Evolutionary conservation across 2,329 filamentous ascomycete species (phyloP), one percentile per base, ranked within the genome.

Genomic region (Aspergillus sergii): DNA sequence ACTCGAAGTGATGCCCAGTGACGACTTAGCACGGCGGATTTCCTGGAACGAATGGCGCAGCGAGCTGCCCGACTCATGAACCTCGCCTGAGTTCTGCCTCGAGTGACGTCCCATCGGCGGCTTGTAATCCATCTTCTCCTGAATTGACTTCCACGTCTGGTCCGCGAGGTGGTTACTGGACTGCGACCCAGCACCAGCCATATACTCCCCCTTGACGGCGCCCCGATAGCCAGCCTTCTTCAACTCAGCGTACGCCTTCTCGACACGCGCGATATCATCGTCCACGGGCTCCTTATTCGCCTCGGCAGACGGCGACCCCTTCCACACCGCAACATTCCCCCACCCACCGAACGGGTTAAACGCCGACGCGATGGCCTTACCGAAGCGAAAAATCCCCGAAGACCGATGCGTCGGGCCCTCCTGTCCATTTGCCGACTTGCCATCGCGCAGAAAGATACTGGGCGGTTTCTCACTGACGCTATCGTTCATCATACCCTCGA

Each of bases 401-500:
- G 78, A 74, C 58, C 78, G 78, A 60, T 71, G 72, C 6, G 71
- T 63, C 9, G 79, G 75, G 19, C 30, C 56, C 16, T 73, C 66
- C 26, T 69, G 71, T 36, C 34, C 59, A 11, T 64, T 58, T 12
- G 66, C 54, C 3, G 68, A 67, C 41, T 71, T 72, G 12, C 67
- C 62, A 16, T 77, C 73, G 8, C 79, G 87, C 48, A 91, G 82
- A 75, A 91, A 93, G 46, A 87, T 84, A 51, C 85, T 83, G 0
- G 91, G 91, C 32, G 92, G 92, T 63, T 84, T 86, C 63, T 87
- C 85, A 72, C 91, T 94, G 36, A 86, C 83, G 67, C 91, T 88
- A 77, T 96, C 92, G 72, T 89, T 92, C 91, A 97, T 94, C 72
- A 90, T 94, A 46, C 91, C 93, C 79, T 97, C 93, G 43, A 86